A percentile compares a stretch with the other conserved stretches of the same genome.
Conservation (phyloP, 495 filamentous ascomycete species). For the Penicillium robsamsonii region DNA sequence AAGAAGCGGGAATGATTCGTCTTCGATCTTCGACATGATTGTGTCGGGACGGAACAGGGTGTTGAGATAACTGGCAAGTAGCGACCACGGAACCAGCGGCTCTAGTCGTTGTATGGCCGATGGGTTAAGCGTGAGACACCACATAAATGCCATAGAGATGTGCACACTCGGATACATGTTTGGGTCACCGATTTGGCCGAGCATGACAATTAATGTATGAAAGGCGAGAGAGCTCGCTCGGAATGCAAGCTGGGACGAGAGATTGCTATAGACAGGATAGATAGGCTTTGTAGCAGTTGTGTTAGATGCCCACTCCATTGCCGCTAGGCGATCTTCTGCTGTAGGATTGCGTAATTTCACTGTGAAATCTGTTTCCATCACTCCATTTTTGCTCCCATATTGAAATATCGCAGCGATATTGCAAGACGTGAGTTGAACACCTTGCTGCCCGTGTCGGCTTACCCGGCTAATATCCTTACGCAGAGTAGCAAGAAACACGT, state of each 20-base stretch:
- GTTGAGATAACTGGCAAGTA: constrained; percentile 65
- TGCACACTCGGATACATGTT: constrained; percentile 69
- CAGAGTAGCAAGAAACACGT: constrained; percentile 51
- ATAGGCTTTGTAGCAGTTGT: not conserved
- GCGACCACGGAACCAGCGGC: constrained; percentile 63
- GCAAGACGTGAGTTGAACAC: constrained; percentile 50
- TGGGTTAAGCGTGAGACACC: constrained; percentile 52
- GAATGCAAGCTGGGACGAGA: constrained; percentile 22
- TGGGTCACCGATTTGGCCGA: constrained; percentile 58
- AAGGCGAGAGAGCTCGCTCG: constrained; percentile 46
- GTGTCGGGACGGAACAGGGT: constrained; percentile 48
- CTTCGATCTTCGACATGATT: constrained; percentile 47
- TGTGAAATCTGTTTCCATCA: constrained; percentile 37
- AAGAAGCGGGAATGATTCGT: constrained; percentile 49
- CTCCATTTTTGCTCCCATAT: constrained; percentile 58
- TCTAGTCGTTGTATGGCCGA: constrained; percentile 53
- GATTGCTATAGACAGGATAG: constrained; percentile 1
- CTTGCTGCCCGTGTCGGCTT: constrained; percentile 58
- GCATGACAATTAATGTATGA: constrained; percentile 49
- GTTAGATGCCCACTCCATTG: constrained; percentile 21
- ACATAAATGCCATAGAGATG: constrained; percentile 66
- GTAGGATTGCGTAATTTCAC: constrained; percentile 35
- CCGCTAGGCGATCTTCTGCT: constrained; percentile 24
- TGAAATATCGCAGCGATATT: constrained; percentile 56
- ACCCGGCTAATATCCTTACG: constrained; percentile 59